phyloP scores from a whole-genome alignment of 805 yeast species.

The Ogataea pignaliae region DNA sequence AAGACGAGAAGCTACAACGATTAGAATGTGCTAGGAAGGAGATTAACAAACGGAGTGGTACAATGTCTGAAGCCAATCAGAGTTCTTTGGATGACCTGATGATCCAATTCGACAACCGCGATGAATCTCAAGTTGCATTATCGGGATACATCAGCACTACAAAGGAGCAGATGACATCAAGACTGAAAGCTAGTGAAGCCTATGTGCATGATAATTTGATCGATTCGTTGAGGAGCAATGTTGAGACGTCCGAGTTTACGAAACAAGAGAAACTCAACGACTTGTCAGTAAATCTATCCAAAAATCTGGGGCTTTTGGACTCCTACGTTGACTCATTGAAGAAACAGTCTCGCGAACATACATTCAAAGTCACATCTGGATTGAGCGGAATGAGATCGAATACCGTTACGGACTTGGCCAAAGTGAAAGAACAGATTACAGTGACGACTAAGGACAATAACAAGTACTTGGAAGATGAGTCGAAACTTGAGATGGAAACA shows the following conservation, averaged over 20 bases:
- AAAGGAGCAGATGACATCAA: background rate
- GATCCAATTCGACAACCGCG: background rate
- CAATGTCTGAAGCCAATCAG: background rate
- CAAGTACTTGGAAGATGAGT: no score
- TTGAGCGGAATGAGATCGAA: background rate
- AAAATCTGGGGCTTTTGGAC: conserved; percentile 3
- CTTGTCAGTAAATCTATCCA: conserved; percentile 2
- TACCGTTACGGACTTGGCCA: background rate
- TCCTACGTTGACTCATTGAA: conserved; percentile 1
- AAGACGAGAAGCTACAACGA: background rate
- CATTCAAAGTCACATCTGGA: background rate
- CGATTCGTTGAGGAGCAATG: background rate
- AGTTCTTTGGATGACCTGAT: background rate
- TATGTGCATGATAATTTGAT: background rate
- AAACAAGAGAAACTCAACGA: background rate
- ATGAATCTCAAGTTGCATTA: background rate
- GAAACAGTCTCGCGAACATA: background rate
- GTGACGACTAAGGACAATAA: no score
- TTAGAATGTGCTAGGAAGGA: background rate
- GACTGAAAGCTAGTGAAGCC: background rate
- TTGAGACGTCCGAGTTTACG: background rate
- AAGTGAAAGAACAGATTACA: no score
- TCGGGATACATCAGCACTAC: background rate
- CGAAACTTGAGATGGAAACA: no score
- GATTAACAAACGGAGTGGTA: background rate